phyloP scores from a whole-genome alignment of 2,329 filamentous ascomycete species.

The Ophiostoma sp. region DNA sequence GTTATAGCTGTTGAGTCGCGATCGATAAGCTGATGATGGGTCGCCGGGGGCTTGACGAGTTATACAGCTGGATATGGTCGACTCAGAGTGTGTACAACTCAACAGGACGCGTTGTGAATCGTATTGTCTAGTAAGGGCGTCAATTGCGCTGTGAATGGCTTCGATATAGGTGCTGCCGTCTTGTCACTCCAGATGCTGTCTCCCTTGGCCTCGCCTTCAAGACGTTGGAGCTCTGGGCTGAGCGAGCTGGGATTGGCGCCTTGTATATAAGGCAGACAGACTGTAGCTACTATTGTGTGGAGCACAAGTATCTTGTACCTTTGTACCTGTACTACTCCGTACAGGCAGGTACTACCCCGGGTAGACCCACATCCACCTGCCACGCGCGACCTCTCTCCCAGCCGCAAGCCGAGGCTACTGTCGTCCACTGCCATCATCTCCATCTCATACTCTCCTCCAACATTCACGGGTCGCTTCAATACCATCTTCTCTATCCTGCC shows the following conservation, averaged over 20 bases:
- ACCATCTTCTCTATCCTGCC: background rate
- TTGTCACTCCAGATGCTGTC: conserved; percentile 3
- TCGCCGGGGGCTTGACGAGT: background rate
- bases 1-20: background rate
- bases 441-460: background rate
- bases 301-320: background rate
- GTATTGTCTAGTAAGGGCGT: background rate
- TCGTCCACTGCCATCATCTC: background rate
- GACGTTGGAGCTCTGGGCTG: background rate
- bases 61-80: background rate
- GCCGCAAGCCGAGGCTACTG: conserved; percentile 25
- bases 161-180: background rate
- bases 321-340: background rate
- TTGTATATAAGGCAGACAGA: background rate
- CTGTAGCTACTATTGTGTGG: background rate
- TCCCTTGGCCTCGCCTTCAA: background rate
- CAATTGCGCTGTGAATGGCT: background rate
- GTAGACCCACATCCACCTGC: conserved; percentile 14
- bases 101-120: background rate
- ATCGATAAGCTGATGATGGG: too few relatives aligned
- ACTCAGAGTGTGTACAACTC: background rate
- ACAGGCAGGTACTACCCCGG: conserved; percentile 5
- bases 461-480: background rate
- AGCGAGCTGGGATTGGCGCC: background rate
- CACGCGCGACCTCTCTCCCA: conserved; percentile 10